phyloP scores from a whole-genome alignment of 805 yeast species.

The Kuraishia floccosa region DNA sequence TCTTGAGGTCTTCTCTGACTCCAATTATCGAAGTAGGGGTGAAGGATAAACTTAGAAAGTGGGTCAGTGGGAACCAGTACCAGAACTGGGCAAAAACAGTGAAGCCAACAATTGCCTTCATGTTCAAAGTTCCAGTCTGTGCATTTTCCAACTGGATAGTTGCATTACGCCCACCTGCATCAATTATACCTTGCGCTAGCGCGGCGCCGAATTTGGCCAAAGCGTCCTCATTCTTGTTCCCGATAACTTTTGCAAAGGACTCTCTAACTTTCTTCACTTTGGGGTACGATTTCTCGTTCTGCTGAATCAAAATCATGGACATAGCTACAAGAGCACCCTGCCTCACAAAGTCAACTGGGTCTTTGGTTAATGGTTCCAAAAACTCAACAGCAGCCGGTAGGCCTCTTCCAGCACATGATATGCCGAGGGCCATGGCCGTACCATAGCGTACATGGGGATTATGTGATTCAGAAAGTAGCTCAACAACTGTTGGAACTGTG shows the following conservation, averaged over 20 bases:
- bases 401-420: conserved; percentile 94
- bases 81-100: conserved; percentile 87
- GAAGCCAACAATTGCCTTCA: conserved; percentile 85
- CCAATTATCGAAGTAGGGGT: conserved; percentile 89
- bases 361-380: conserved; percentile 84
- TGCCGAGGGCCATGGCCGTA: conserved; percentile 94
- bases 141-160: conserved; percentile 83
- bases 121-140: conserved; percentile 83
- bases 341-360: conserved; percentile 93
- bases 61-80: conserved; percentile 98
- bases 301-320: conserved; percentile 82
- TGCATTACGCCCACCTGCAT: conserved; percentile 98
- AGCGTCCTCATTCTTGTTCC: conserved; percentile 90
- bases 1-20: conserved; percentile 71
- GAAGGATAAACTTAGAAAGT: conserved; percentile 83
- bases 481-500: conserved; percentile 92
- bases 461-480: conserved; percentile 84
- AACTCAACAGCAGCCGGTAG: conserved; percentile 83
- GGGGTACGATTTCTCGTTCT: conserved; percentile 73
- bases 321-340: conserved; percentile 94
- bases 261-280: conserved; percentile 72
- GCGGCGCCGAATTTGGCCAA: conserved; percentile 97
- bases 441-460: conserved; percentile 98
- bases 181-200: conserved; percentile 92
- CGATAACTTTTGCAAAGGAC: conserved; percentile 61